Evolutionary conservation across 805 yeast species (phyloP).

Genomic region (Komagataella phaffii): DNA sequence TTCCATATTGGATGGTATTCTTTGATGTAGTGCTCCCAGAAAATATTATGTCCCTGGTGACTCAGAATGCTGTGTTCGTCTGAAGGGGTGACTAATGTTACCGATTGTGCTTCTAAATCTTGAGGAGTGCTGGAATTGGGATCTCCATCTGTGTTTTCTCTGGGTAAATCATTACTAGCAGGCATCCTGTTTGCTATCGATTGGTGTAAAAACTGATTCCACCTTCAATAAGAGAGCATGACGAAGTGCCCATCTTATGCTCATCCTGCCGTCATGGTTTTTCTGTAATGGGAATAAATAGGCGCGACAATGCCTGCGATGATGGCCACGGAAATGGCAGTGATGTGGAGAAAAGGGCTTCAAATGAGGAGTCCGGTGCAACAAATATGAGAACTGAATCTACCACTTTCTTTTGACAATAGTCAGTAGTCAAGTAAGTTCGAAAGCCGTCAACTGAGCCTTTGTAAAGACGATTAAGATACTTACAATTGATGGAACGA

Average conservation of each 20-base stretch:
- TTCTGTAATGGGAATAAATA: background rate
- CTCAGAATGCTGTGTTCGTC: background rate
- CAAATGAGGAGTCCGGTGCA: background rate
- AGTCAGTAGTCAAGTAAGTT: background rate
- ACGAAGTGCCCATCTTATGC: background rate
- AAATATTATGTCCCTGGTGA: background rate
- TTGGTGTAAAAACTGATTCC: no score
- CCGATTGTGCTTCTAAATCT: background rate
- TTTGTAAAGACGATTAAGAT: background rate
- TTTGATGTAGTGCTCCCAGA: conserved; percentile 3
- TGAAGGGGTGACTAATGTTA: background rate
- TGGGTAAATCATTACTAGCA: background rate
- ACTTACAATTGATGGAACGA: background rate
- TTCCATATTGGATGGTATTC: conserved; percentile 44
- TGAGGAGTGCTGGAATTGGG: background rate
- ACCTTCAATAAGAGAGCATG: no score
- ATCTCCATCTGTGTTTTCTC: background rate
- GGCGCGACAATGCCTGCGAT: background rate
- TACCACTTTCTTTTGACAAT: no score
- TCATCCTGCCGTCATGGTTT: background rate
- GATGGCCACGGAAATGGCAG: background rate
- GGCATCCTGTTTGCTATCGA: background rate
- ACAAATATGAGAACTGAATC: no score
- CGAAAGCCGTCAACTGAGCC: background rate
- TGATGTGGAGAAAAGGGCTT: background rate